Evolutionary conservation across 208 protist species (phyloP), one percentile per base, ranked within the genome.

Genomic region (Dictyostelium gargantuum): DNA sequence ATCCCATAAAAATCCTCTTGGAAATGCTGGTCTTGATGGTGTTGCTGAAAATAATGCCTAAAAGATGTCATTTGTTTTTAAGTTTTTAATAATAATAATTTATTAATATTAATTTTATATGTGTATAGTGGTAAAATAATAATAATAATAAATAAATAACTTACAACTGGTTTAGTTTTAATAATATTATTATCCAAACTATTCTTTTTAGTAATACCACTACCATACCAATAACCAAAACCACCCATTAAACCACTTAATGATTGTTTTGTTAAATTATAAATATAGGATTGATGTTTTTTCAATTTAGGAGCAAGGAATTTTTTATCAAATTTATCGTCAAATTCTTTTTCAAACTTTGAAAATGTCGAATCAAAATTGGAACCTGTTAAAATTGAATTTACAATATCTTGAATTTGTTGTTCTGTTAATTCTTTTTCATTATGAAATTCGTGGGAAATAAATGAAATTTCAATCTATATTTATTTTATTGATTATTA

Each of bases 1-100:
- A 91, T 98, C 97, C 97, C 97, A 98, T n/a, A 98, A 63, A 77
- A 98, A 98, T 35, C 97, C 97, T 38, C 97, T 91, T 63, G 97
- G 97, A 76, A 98, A 98, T 29, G 96, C 95, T 42, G 96, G 73
- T 42, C 97, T 74, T 29, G 94, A 97, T 32, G 97, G 97, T 13
- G 95, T 91, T 11, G 94, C 95, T 17, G 93, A 93, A 66, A 96
- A 96, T 84, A 84, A 40, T 93, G 42, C 48, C 58, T 66, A 68
- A 29, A 29, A 42, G 6, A 72, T 32, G 19, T 89, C 11, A 42
- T 42, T 23, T 54, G 0, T 15, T 54, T 40, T 11, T 66, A 15
- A 26, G 23, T 40, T 17, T 48, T 63, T 44, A 44, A 44, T 19
- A 32, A 29, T 21, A 54, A 46, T 17, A 38, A 80, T 26, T n/a